phyloP scores from a whole-genome alignment of 208 protist genomes.

The Wallacemonas sp. region DNA sequence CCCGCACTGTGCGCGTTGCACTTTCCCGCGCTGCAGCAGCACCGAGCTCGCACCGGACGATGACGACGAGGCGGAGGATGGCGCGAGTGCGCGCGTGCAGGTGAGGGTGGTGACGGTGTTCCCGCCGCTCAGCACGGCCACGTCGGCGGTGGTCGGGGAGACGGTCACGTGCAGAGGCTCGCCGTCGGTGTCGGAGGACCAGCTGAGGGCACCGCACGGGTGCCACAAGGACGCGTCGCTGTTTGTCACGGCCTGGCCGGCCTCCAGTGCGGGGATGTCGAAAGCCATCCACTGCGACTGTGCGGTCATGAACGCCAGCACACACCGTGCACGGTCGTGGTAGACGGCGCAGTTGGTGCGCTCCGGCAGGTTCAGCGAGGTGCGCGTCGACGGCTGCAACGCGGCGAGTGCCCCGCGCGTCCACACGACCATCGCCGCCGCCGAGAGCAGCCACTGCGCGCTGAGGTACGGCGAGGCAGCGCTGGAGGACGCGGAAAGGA shows the following conservation, averaged over 20 bases:
- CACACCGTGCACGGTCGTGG: background rate
- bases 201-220: conserved; percentile 1
- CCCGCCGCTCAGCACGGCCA: background rate
- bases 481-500: too few relatives aligned
- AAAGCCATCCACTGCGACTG: conserved; percentile 13
- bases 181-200: background rate
- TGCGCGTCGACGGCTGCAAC: background rate
- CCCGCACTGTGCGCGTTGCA: background rate
- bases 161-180: conserved; percentile 6
- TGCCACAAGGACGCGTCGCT: background rate
- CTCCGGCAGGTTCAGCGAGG: background rate
- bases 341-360: conserved; percentile 3
- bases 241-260: background rate
- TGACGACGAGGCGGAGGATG: background rate
- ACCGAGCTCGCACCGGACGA: conserved; percentile 2
- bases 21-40: background rate
- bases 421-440: background rate
- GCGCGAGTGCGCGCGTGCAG: background rate
- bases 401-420: background rate
- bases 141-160: background rate
- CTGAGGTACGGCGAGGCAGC: too few relatives aligned
- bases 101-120: background rate
- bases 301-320: conserved; percentile 9
- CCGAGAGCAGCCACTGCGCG: conserved; percentile 2
- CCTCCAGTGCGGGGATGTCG: background rate